These are phyloP conservation scores for Pezicula radicicola DNA, from an alignment of 2,329 filamentous ascomycete species.

Conservation along the genomic window DNA sequence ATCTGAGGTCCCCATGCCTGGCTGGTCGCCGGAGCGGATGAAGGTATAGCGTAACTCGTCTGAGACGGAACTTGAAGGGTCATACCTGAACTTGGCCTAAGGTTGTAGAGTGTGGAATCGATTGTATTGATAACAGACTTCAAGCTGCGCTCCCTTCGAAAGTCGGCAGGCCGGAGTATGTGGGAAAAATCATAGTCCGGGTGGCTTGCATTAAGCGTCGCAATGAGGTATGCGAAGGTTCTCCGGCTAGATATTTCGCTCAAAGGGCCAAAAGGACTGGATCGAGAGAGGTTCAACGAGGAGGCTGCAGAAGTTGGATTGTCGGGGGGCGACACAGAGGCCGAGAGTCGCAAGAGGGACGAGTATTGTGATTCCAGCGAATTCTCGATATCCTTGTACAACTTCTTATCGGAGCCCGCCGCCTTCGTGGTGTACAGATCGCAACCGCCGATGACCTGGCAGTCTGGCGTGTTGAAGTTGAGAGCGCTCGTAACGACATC, in stretches of 20 bases:
- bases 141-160: conserved; percentile 78
- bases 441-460: conserved; percentile 88
- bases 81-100: conserved; percentile 62
- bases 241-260: conserved; percentile 85
- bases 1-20: conserved; percentile 83
- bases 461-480: conserved; percentile 93
- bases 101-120: conserved; percentile 82
- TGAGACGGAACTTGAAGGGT: conserved; percentile 32
- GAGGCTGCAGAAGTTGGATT: conserved; percentile 64
- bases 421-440: conserved; percentile 98
- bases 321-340: conserved; percentile 81
- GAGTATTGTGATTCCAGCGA: conserved; percentile 90
- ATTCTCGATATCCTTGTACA: conserved; percentile 93
- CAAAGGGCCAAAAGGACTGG: conserved; percentile 88
- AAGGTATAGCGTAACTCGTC: conserved; percentile 32
- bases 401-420: conserved; percentile 90
- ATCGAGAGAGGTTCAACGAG: conserved; percentile 72
- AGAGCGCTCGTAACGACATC: conserved; percentile 89
- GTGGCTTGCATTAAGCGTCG: conserved; percentile 93
- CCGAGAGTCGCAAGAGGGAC: conserved; percentile 79
- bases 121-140: conserved; percentile 82
- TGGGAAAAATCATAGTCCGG: conserved; percentile 97
- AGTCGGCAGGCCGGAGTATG: conserved; percentile 83
- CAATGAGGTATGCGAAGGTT: conserved; percentile 94
- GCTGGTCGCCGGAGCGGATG: conserved; percentile 39